Percentiles rank a stretch among this genome's conserved stretches.
Conservation (phyloP, 768 basidiomycete genomes). For the Termitomyces eurrhizus region DNA sequence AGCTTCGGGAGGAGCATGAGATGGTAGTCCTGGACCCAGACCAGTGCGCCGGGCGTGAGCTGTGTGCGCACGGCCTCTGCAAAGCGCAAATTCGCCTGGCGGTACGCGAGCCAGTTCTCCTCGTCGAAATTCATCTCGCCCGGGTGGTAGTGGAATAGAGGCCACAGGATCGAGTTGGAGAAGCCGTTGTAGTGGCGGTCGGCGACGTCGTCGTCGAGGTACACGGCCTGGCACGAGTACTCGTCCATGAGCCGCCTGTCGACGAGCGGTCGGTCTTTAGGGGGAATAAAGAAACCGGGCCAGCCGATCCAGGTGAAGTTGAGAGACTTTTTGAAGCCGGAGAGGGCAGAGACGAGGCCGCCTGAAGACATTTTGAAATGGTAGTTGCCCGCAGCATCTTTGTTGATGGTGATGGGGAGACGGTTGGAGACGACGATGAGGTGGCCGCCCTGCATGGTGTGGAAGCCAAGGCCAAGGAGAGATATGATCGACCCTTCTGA, state of each 20-base stretch:
- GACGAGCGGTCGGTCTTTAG: conserved; percentile 86
- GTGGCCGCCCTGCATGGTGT: conserved; percentile 55
- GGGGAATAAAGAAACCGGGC: conserved; percentile 92
- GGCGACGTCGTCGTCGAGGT: conserved; percentile 97
- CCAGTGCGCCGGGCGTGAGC: conserved; percentile 84
- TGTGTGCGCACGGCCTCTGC: conserved; percentile 84
- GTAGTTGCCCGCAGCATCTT: conserved; percentile 89
- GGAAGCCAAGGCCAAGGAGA: conserved; percentile 14
- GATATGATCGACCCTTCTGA: too few species aligned
- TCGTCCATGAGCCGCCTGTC: conserved; percentile 92
- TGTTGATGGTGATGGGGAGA: conserved; percentile 92
- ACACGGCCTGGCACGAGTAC: conserved; percentile 96
- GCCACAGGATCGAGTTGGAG: conserved; percentile 99
- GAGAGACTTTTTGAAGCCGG: conserved; percentile 97
- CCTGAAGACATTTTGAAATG: conserved; percentile 99
- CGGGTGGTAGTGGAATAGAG: conserved; percentile 98
- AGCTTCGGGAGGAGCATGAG: conserved; percentile 98
- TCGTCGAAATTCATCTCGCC: conserved; percentile 99
- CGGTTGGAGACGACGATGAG: conserved; percentile 96
- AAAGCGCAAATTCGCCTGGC: conserved; percentile 93
- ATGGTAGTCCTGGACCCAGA: conserved; percentile 99
- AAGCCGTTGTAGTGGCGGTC: conserved; percentile 98
- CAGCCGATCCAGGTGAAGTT: conserved; percentile 98
- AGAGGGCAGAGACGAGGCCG: conserved; percentile 94
- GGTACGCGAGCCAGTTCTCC: conserved; percentile 96